phyloP scores from a whole-genome alignment of 164 flowering plant genomes.

The Magnolia kwangsiensis region DNA sequence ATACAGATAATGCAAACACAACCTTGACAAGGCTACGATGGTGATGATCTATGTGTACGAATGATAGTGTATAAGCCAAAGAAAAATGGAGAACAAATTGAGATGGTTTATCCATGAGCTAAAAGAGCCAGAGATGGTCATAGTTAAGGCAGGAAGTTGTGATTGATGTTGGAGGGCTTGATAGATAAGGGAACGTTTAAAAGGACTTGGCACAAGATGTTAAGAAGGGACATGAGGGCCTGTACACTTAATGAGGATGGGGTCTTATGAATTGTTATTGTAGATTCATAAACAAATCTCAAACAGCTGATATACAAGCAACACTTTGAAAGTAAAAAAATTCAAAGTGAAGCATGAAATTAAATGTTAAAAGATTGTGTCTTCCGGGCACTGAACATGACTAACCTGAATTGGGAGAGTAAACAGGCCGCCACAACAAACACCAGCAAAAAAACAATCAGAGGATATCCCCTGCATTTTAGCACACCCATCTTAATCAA shows the following conservation, averaged over 20 bases:
- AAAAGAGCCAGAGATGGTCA: too few relatives aligned
- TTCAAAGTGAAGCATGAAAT: background rate
- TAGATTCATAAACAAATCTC: background rate
- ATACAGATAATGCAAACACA: too few relatives aligned
- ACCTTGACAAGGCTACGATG: too few relatives aligned
- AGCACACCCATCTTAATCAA: background rate
- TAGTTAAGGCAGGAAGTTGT: too few relatives aligned
- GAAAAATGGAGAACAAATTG: too few relatives aligned
- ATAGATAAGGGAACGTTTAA: too few relatives aligned
- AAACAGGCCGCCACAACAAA: constrained; percentile 77
- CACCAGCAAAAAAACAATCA: constrained; percentile 81
- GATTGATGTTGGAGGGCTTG: too few relatives aligned
- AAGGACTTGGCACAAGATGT: too few relatives aligned
- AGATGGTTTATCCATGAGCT: too few relatives aligned
- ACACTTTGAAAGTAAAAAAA: background rate
- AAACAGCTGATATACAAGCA: background rate
- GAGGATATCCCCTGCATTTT: constrained; percentile 72
- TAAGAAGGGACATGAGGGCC: background rate
- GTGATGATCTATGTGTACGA: too few relatives aligned
- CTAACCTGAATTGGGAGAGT: constrained; percentile 80
- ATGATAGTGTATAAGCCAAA: too few relatives aligned
- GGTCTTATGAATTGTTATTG: background rate
- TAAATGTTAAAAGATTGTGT: background rate
- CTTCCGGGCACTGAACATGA: background rate
- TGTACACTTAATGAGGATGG: background rate